Conservation (phyloP, 1,284 basidiomycete genomes). For the Ustilago xerochloae region DNA sequence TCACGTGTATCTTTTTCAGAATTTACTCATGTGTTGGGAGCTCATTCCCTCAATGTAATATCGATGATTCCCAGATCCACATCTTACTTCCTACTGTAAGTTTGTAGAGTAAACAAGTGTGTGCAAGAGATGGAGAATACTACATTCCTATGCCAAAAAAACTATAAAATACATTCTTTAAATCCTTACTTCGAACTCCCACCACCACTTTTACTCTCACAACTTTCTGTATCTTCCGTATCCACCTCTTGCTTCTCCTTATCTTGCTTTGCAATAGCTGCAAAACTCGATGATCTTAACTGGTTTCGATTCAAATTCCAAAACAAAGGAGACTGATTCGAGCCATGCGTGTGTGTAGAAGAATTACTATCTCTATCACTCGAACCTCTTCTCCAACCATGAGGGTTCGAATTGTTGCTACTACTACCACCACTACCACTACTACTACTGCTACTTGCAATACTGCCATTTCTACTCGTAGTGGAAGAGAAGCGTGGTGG, state of each 20-base stretch:
- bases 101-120: too few species aligned
- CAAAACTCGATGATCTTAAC: not conserved
- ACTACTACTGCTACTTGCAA: too few species aligned
- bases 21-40: too few species aligned
- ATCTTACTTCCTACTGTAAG: not conserved
- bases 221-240: constrained; percentile 1
- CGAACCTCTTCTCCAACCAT: not conserved
- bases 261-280: not conserved
- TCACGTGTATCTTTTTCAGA: too few species aligned
- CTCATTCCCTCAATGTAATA: too few species aligned
- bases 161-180: too few species aligned
- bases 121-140: too few species aligned
- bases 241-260: not conserved
- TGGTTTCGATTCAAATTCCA: not conserved
- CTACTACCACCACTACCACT: too few species aligned
- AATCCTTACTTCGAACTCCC: not conserved
- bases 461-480: too few species aligned
- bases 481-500: not conserved
- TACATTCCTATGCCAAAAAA: too few species aligned
- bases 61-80: too few species aligned
- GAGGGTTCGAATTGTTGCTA: too few species aligned
- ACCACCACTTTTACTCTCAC: not conserved
- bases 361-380: constrained; percentile 18
- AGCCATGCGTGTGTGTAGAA: constrained; percentile 11
- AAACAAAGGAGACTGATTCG: not conserved